A percentile compares a stretch with the other conserved stretches of the same genome.
Conservation (phyloP, 1,284 basidiomycete species). For the Thelephora terrestris region DNA sequence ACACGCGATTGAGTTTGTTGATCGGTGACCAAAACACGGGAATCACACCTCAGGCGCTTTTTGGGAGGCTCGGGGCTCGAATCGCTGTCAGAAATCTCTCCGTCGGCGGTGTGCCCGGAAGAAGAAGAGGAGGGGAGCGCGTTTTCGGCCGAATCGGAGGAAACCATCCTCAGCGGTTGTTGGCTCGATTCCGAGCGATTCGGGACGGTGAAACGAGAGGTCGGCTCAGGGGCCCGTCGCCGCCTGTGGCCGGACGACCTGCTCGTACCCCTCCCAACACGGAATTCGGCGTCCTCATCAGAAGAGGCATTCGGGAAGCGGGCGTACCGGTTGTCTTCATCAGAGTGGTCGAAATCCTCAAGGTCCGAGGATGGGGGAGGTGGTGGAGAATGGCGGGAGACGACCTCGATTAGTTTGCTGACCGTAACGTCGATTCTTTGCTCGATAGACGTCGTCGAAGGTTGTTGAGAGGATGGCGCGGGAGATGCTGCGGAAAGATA, state of each 20-base stretch:
- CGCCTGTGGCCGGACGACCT: slow-evolving; percentile 16
- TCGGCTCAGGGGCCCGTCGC: slow-evolving; percentile 3
- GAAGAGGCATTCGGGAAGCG: slow-evolving; percentile 2
- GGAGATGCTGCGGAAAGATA: slow-evolving; percentile 17
- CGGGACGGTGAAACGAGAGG: not conserved
- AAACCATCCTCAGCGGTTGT: not conserved
- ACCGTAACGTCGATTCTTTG: slow-evolving; percentile 48
- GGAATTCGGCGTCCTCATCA: not conserved
- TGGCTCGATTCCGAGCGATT: not conserved
- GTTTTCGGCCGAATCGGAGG: not conserved
- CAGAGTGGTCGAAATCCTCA: slow-evolving; percentile 4
- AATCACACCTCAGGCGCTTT: not conserved
- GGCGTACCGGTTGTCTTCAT: slow-evolving; percentile 3
- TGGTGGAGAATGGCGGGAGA: slow-evolving; percentile 16
- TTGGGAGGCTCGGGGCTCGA: slow-evolving; percentile 1
- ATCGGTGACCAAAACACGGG: not conserved
- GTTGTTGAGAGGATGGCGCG: slow-evolving; percentile 11
- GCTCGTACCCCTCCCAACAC: slow-evolving; percentile 13
- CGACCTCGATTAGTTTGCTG: slow-evolving; percentile 46
- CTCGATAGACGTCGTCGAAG: slow-evolving; percentile 7
- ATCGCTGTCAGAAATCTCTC: not conserved
- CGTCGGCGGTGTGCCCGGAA: not conserved
- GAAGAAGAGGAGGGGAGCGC: slow-evolving; percentile 4
- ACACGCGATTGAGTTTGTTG: slow-evolving; percentile 8
- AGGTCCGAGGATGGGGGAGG: not conserved